Base-by-base conservation (phyloP, 1,284 basidiomycete species). In the Hypsizygus ulmarius region DNA sequence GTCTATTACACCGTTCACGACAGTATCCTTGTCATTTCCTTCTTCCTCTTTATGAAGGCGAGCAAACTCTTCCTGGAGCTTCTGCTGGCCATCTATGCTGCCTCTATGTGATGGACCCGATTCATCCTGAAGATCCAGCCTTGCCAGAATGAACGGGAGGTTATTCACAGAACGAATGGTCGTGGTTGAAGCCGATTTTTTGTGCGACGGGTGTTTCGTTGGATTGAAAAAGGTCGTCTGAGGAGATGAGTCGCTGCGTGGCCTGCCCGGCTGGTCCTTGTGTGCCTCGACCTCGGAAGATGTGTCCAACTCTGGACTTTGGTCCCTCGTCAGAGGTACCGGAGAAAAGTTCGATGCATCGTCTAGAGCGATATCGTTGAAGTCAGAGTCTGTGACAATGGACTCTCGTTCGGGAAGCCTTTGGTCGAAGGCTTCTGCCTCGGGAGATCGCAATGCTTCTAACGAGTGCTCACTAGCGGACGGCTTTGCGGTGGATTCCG, bases 51-150 rank as follows among this genome's bases (percentile, higher is more conserved):
- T 76, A 39, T 85, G 82, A 27, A 81, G 69, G 30, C 79, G 73
- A 45, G 74, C 72, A 56, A 89, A 87, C 58, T 87, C 84, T 59
- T 86, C 81, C 55, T 86, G 83, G 36, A 89, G 66, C 54, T 78
- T 82, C 45, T 79, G 74, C 54, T 81, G 78, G n/a, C 82, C 87
- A 56, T 84, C 81, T 28, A 79, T 51, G 52, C 82, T 82, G 18
- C 61, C 65, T 49, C 83, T 70, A 30, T 75, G 68, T 1, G 59
- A 59, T 27, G 55, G 51, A 40, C 51, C 46, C 11, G 50, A 39
- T 44, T 64, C 62, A 8, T 69, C 68, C 36, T 73, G 74, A 43
- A 75, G 66, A 49, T 80, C 81, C 21, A 79, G 60, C 12, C 77
- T 70, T 5, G 77, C 74, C 29, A 77, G 57, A 32, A 81, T 65